Evolutionary conservation across 78 protist genomes (phyloP).

Genomic region (Trichosphaerium sp.): DNA sequence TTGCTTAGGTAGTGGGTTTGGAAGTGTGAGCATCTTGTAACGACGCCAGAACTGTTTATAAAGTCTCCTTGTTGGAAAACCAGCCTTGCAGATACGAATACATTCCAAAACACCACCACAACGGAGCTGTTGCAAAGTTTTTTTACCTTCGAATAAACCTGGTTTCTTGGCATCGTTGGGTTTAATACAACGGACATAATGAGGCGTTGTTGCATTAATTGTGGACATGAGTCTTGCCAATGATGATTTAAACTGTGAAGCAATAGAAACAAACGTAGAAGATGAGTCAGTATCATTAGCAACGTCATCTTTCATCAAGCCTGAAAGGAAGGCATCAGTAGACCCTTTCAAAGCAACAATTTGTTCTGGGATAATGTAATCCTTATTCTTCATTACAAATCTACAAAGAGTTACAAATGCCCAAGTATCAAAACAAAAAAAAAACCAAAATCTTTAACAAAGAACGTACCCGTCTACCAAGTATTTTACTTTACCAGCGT

Average conservation of each 20-base stretch:
- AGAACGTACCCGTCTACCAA: background rate
- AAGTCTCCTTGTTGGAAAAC: conserved; percentile 37
- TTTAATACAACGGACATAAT: conserved; percentile 76
- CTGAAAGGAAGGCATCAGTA: background rate
- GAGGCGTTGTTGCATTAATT: conserved; percentile 59
- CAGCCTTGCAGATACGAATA: conserved; percentile 40
- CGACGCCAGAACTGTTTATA: no score
- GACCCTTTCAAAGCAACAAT: conserved; percentile 19
- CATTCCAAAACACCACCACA: conserved; percentile 60
- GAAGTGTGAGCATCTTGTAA: no score
- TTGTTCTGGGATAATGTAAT: conserved; percentile 54
- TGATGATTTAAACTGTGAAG: conserved; percentile 27
- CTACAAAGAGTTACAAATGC: background rate
- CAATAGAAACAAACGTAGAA: conserved; percentile 24
- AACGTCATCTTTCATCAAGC: background rate
- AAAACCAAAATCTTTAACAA: background rate
- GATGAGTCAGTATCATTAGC: background rate
- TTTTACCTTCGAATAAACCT: background rate
- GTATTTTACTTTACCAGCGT: conserved; percentile 73
- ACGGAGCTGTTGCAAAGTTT: conserved; percentile 40
- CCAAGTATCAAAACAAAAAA: background rate
- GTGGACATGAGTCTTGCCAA: conserved; percentile 41
- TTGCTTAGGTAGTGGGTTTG: no score
- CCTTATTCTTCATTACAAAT: conserved; percentile 76
- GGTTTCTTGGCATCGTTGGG: conserved; percentile 66